phyloP scores from a whole-genome alignment of 148 eudicot species.

The Cornus suecica region DNA sequence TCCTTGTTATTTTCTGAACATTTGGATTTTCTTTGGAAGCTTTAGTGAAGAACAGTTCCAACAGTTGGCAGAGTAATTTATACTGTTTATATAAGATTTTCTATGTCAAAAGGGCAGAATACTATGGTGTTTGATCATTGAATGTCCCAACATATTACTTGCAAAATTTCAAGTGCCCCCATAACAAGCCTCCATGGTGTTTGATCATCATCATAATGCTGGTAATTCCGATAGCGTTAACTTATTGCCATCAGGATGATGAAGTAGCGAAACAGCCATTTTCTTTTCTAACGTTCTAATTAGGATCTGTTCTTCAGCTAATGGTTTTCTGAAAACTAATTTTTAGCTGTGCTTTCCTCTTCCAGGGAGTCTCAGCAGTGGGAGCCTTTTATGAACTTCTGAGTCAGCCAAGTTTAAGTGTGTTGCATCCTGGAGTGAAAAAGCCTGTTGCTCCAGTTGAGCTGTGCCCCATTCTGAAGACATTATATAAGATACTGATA shows the following conservation, averaged over 20 bases:
- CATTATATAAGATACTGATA: slow-evolving; percentile 69
- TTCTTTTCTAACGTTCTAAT: no score
- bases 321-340: neutral
- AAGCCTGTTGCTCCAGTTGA: slow-evolving; percentile 91
- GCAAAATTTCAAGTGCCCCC: neutral
- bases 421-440: slow-evolving; percentile 65
- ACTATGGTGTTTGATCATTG: neutral
- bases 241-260: no score
- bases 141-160: neutral
- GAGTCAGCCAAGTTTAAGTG: slow-evolving; percentile 77
- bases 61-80: neutral
- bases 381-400: slow-evolving; percentile 87
- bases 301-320: neutral
- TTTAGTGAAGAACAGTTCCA: neutral
- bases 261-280: no score
- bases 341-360: slow-evolving; percentile 6
- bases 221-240: no score
- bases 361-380: slow-evolving; percentile 88
- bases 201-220: no score
- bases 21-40: neutral
- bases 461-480: slow-evolving; percentile 88
- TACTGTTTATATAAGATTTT: neutral
- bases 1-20: neutral
- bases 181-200: neutral
- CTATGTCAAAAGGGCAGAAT: neutral